A percentile compares a stretch with the other conserved stretches of the same genome.
These are phyloP conservation scores for Fusarium dlaminii DNA, from an alignment of 2,329 filamentous ascomycete genomes.

Conservation along the genomic window DNA sequence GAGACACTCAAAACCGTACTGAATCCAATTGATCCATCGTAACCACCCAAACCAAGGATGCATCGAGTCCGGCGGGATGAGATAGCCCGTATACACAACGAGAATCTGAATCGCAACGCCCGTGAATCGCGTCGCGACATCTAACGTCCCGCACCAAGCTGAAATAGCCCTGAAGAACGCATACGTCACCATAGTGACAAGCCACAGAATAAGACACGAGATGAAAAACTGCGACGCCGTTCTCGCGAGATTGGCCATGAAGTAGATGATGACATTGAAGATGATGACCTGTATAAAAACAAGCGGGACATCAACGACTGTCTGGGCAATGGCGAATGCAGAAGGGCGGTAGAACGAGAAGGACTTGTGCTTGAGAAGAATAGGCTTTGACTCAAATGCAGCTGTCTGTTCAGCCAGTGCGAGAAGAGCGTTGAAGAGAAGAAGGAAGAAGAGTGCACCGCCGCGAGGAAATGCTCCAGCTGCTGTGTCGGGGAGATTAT, in stretches of 20 bases:
- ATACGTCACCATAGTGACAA: slow-evolving; percentile 66
- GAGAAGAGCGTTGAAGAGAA: slow-evolving; percentile 69
- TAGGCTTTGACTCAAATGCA: slow-evolving; percentile 69
- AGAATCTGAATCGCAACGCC: slow-evolving; percentile 69
- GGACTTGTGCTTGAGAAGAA: slow-evolving; percentile 75
- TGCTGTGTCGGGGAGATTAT: slow-evolving; percentile 69
- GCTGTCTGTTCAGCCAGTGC: slow-evolving; percentile 79
- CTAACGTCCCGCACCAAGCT: slow-evolving; percentile 66
- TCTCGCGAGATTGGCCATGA: slow-evolving; percentile 76
- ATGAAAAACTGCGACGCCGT: slow-evolving; percentile 75
- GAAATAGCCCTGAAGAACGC: slow-evolving; percentile 69
- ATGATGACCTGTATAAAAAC: slow-evolving; percentile 72
- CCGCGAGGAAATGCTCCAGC: slow-evolving; percentile 69
- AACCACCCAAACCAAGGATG: slow-evolving; percentile 73
- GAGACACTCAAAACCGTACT: slow-evolving; percentile 75
- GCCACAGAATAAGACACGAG: slow-evolving; percentile 69
- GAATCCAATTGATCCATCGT: slow-evolving; percentile 72
- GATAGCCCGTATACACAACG: slow-evolving; percentile 74
- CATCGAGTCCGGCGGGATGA: slow-evolving; percentile 66
- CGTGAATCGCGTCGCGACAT: slow-evolving; percentile 69
- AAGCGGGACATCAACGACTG: slow-evolving; percentile 66
- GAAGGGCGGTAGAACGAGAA: slow-evolving; percentile 74
- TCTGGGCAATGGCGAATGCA: slow-evolving; percentile 65
- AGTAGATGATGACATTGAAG: slow-evolving; percentile 80
- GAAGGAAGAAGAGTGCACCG: slow-evolving; percentile 60